Evolutionary conservation across 148 eudicot genomes (phyloP).

Genomic region (Hydrangea macrophylla): DNA sequence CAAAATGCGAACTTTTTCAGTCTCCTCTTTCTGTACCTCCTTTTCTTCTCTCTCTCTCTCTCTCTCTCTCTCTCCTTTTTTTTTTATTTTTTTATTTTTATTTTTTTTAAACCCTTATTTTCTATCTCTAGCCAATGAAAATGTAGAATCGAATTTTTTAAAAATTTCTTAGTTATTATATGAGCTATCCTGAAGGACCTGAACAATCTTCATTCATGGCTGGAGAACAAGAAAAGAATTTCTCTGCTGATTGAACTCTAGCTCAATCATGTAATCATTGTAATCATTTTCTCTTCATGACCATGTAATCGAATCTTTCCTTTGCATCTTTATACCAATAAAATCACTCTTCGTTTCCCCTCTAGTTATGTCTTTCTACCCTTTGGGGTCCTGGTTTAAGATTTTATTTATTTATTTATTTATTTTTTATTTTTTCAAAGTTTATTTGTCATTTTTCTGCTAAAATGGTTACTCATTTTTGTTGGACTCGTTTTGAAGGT

Average conservation of each 20-base stretch:
- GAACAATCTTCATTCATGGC: background rate
- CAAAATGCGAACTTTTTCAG: background rate
- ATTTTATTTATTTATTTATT: background rate
- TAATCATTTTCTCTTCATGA: background rate
- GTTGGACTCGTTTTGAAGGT: background rate
- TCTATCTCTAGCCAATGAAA: too few species aligned
- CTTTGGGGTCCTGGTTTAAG: background rate
- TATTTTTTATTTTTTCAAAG: background rate
- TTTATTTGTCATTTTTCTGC: background rate
- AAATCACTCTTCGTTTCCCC: background rate
- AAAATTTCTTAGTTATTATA: too few species aligned
- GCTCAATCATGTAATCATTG: background rate
- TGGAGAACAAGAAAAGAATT: background rate
- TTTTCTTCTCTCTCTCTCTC: background rate
- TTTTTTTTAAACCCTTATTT: too few species aligned
- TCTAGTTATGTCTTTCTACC: background rate
- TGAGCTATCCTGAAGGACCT: too few species aligned
- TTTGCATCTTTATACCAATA: background rate
- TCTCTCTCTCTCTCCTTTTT: background rate
- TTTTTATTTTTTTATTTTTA: too few species aligned
- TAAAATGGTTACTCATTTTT: background rate
- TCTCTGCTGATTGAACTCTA: background rate
- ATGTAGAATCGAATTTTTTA: too few species aligned
- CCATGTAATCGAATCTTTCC: background rate
- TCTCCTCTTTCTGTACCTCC: background rate